A percentile compares a stretch with the other conserved stretches of the same genome.
These are phyloP conservation scores for Rhizopogon rudus DNA, from an alignment of 768 basidiomycete genomes.

Conservation along the genomic window DNA sequence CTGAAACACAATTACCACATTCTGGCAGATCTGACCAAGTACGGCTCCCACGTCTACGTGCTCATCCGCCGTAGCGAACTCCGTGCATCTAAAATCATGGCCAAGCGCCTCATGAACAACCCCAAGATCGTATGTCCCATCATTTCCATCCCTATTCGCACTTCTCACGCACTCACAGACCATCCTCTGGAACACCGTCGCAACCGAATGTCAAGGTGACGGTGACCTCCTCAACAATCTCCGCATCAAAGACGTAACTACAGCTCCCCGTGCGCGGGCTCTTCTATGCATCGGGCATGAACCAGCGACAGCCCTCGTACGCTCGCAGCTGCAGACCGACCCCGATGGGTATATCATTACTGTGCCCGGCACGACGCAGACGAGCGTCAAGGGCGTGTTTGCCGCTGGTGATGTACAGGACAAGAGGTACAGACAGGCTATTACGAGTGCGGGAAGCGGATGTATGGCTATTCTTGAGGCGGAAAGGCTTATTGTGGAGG, in stretches of 20 bases:
- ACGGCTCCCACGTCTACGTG: conserved; percentile 95
- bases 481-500: conserved; percentile 88
- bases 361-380: conserved; percentile 93
- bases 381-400: conserved; percentile 93
- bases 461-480: conserved; percentile 98
- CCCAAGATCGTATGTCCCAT: conserved; percentile 75
- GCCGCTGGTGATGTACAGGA: conserved; percentile 99
- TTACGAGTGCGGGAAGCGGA: conserved; percentile 86
- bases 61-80: conserved; percentile 91
- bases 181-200: conserved; percentile 90
- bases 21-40: conserved; percentile 80
- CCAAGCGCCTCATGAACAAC: conserved; percentile 82
- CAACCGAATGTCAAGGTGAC: conserved; percentile 90
- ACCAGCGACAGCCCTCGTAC: conserved; percentile 86
- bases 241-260: conserved; percentile 75
- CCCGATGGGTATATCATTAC: conserved; percentile 95
- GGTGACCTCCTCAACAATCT: conserved; percentile 88
- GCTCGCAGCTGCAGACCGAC: conserved; percentile 84
- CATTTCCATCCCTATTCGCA: neutral
- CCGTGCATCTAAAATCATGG: conserved; percentile 98
- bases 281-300: conserved; percentile 98
- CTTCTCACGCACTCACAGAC: conserved; percentile 40
- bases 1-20: neutral
- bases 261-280: conserved; percentile 85
- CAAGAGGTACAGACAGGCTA: conserved; percentile 92